Evolutionary conservation across 148 eudicot genomes (phyloP).

Genomic region (Pouteria glomerata): DNA sequence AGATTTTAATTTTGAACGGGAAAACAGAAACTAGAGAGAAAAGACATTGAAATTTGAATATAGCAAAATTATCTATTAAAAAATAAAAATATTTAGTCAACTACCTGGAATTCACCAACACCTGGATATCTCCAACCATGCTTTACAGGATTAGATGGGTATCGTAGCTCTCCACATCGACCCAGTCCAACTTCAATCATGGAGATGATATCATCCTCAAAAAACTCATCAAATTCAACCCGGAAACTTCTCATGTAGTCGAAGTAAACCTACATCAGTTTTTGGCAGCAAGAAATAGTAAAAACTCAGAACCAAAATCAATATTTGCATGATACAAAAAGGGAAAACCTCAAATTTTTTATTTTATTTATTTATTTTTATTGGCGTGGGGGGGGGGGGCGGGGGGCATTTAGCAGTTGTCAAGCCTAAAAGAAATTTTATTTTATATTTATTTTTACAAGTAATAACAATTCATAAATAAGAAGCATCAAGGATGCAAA

Average conservation of each 20-base stretch:
- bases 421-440: background rate
- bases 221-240: constrained; percentile 66
- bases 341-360: too few species aligned
- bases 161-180: constrained; percentile 91
- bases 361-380: too few species aligned
- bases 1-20: too few species aligned
- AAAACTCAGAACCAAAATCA: background rate
- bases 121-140: constrained; percentile 99
- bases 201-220: constrained; percentile 66
- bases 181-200: constrained; percentile 88
- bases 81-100: constrained; percentile 2
- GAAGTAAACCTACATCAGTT: constrained; percentile 71
- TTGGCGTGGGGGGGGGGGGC: too few species aligned
- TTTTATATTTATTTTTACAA: too few species aligned
- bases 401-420: constrained; percentile 4
- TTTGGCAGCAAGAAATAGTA: background rate
- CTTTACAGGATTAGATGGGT: constrained; percentile 79
- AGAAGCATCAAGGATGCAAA: too few species aligned
- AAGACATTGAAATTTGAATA: background rate
- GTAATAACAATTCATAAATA: too few species aligned
- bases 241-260: constrained; percentile 98
- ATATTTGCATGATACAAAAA: background rate
- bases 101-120: constrained; percentile 94
- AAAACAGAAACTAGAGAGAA: background rate
- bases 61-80: background rate